phyloP scores from a whole-genome alignment of 2,329 filamentous ascomycete genomes.

The Cyphellophora attinorum region DNA sequence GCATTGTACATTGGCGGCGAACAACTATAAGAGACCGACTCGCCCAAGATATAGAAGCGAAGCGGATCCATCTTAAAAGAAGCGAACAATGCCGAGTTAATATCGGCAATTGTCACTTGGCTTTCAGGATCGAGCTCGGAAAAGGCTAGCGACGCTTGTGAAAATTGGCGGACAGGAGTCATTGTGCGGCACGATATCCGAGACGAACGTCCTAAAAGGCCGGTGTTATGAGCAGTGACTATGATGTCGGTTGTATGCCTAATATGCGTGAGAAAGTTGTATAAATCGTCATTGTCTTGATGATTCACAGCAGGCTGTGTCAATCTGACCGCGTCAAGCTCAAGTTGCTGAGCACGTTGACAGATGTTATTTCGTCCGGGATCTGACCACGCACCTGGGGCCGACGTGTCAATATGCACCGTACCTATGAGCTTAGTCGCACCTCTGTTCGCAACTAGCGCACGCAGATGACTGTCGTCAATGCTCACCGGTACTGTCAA shows the following conservation, averaged over 20 bases:
- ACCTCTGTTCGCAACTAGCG: constrained; percentile 22
- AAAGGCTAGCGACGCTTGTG: constrained; percentile 2
- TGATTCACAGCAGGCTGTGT: background rate
- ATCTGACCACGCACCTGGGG: constrained; percentile 3
- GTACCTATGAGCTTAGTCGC: constrained; percentile 30
- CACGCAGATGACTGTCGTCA: constrained; percentile 10
- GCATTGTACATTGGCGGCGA: constrained; percentile 22
- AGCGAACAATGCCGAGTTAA: constrained; percentile 3
- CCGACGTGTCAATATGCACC: constrained; percentile 20
- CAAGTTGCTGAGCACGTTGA: background rate
- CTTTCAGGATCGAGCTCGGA: constrained; percentile 10
- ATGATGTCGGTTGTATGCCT: background rate
- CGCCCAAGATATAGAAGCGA: constrained; percentile 19
- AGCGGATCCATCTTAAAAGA: constrained; percentile 11
- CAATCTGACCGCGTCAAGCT: background rate
- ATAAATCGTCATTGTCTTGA: background rate
- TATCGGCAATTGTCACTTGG: background rate
- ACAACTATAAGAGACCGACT: constrained; percentile 16
- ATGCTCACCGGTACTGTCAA: constrained; percentile 24
- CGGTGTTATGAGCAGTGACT: constrained; percentile 18
- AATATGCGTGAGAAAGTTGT: background rate
- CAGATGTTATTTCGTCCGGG: background rate
- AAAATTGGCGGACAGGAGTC: constrained; percentile 11
- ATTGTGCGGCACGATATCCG: constrained; percentile 18
- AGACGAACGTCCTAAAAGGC: constrained; percentile 13